These are phyloP conservation scores for Saturnispora ahearnii DNA, from an alignment of 805 yeast genomes.

Conservation along the genomic window DNA sequence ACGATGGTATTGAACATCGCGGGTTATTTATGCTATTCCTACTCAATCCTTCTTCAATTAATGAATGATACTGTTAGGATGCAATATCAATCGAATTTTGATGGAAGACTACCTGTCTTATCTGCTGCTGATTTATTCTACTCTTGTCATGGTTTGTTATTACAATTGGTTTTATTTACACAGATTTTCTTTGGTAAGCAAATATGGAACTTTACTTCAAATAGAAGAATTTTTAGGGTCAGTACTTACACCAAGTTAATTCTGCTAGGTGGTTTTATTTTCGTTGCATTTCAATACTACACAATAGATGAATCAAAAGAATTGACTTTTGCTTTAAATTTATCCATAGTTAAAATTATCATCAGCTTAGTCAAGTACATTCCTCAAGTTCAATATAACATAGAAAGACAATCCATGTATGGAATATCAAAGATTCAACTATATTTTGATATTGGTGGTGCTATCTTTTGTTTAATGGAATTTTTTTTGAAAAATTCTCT, in stretches of 20 bases:
- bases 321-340: slow-evolving; percentile 32
- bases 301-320: slow-evolving; percentile 15
- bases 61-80: slow-evolving; percentile 27
- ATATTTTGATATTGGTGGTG: slow-evolving; percentile 35
- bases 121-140: slow-evolving; percentile 39
- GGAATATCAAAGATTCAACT: slow-evolving; percentile 38
- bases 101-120: slow-evolving; percentile 33
- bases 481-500: slow-evolving; percentile 30
- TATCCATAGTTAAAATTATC: slow-evolving; percentile 37
- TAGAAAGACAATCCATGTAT: slow-evolving; percentile 33
- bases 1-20: slow-evolving; percentile 36
- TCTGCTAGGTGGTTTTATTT: slow-evolving; percentile 11
- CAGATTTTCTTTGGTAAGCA: slow-evolving; percentile 31
- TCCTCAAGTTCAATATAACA: slow-evolving; percentile 39
- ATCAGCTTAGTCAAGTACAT: slow-evolving; percentile 41
- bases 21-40: slow-evolving; percentile 38
- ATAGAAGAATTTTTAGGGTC: slow-evolving; percentile 22
- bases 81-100: slow-evolving; percentile 23
- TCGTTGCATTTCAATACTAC: slow-evolving; percentile 13
- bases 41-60: slow-evolving; percentile 36
- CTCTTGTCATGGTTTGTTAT: slow-evolving; percentile 37
- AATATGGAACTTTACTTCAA: slow-evolving; percentile 27
- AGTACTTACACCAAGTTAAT: slow-evolving; percentile 17
- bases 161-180: slow-evolving; percentile 31
- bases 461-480: slow-evolving; percentile 32